Base-by-base conservation (phyloP, 345 rosid genomes). In the Citrus sp. region DNA sequence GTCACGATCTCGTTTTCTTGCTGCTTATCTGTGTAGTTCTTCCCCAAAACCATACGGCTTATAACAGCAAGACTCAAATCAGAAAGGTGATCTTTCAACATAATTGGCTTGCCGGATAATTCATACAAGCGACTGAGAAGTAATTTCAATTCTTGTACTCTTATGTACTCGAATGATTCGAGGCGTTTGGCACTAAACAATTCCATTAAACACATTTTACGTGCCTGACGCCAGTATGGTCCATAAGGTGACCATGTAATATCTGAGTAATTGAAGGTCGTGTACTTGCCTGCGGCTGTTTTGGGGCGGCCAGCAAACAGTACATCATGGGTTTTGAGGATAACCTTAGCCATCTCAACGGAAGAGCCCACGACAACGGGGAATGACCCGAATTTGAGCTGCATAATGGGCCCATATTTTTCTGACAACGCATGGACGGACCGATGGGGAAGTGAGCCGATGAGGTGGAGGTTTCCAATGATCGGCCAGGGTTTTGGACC, bases 241-340 rank as follows among this genome's bases (percentile, higher is more conserved):
- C 94, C 96, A 9, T 90, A 92, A 2, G 88, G 90, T 0, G 94
- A 88, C 93, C 92, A 88, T 0, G 89, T 84, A 51, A 92, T 88
- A 63, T 90, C 86, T 1, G 90, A 86, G 80, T 89, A 90, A 68
- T 90, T 88, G 83, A 84, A 92, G 22, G 92, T 82, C 3, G 91
- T 89, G 90, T 92, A 89, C 61, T 89, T 89, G 4, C 94, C 94
- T 7, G 94, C 88, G 3, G 89, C 90, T 0, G 30, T 79, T 77
- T 83, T 82, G 24, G 90, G 96, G 49, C 96, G 80, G 67, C 72
- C 84, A 1, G 85, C 72, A 38, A 92, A 90, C 77, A 60, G 2
- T 19, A 81, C 80, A 24, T 92, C 95, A 14, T 90, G 77, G 74
- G 91, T 87, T 86, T 83, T 92, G 28, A 92, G 87, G 38, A 92